Evolutionary conservation across 257 asterid species (phyloP).

Genomic region (Avicennia marina): DNA sequence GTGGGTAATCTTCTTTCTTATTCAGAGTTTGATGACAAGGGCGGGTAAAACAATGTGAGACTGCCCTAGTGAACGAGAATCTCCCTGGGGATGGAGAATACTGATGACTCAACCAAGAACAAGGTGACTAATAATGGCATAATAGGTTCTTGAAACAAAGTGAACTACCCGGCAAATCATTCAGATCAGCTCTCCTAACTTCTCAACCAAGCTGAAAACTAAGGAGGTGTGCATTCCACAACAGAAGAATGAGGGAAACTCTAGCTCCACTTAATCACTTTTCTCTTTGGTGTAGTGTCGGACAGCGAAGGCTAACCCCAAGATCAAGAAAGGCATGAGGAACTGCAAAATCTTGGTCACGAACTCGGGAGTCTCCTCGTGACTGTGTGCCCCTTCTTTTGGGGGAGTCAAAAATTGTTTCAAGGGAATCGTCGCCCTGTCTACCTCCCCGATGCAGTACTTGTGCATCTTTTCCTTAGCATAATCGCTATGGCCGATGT

Average conservation of each 20-base stretch:
- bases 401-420: slow-evolving; percentile 41
- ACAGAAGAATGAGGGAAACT: not conserved
- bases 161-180: too few species aligned
- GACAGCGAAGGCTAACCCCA: slow-evolving; percentile 72
- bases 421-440: slow-evolving; percentile 47
- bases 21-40: too few species aligned
- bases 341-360: slow-evolving; percentile 68
- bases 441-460: slow-evolving; percentile 43
- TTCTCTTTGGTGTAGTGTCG: slow-evolving; percentile 78
- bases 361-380: slow-evolving; percentile 54
- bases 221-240: not conserved
- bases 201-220: too few species aligned
- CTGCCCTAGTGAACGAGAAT: too few species aligned
- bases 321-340: slow-evolving; percentile 68
- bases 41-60: too few species aligned
- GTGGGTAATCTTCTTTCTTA: too few species aligned
- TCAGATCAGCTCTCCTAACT: too few species aligned
- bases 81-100: too few species aligned
- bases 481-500: slow-evolving; percentile 48
- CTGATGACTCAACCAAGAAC: too few species aligned
- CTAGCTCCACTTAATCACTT: too few species aligned
- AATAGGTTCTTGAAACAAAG: too few species aligned
- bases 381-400: slow-evolving; percentile 30
- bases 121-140: too few species aligned
- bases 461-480: slow-evolving; percentile 53